These are phyloP conservation scores for Rhynchosporium secalis DNA, from an alignment of 2,329 filamentous ascomycete genomes.

Conservation along the genomic window DNA sequence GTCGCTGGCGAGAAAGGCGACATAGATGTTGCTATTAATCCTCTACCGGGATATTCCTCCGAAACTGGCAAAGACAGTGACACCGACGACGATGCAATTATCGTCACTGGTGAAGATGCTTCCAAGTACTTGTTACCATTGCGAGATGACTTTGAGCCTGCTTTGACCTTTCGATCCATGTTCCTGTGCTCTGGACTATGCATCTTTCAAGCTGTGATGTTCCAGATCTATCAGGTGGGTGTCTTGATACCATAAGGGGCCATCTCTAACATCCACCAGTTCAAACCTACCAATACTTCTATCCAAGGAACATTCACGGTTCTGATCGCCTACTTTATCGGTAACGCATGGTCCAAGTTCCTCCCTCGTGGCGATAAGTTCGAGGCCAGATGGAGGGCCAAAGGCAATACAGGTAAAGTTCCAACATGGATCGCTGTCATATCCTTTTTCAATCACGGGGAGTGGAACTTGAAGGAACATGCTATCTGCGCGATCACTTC, in stretches of 20 bases:
- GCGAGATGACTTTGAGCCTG: slow-evolving; percentile 53
- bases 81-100: slow-evolving; percentile 46
- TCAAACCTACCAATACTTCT: slow-evolving; percentile 51
- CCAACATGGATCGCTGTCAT: slow-evolving; percentile 46
- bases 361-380: slow-evolving; percentile 54
- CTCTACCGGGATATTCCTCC: slow-evolving; percentile 22
- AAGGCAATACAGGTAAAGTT: slow-evolving; percentile 44
- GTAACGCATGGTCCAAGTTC: slow-evolving; percentile 49
- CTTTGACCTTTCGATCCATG: slow-evolving; percentile 55
- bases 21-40: slow-evolving; percentile 31
- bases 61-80: slow-evolving; percentile 39
- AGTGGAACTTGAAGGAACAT: slow-evolving; percentile 58
- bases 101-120: slow-evolving; percentile 54
- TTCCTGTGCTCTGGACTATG: slow-evolving; percentile 51
- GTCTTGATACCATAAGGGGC: neutral
- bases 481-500: slow-evolving; percentile 55
- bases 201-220: slow-evolving; percentile 56
- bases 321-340: slow-evolving; percentile 56
- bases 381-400: slow-evolving; percentile 49
- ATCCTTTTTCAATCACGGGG: slow-evolving; percentile 52
- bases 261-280: slow-evolving; percentile 41
- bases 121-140: slow-evolving; percentile 50
- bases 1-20: slow-evolving; percentile 16
- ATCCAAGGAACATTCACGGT: slow-evolving; percentile 57
- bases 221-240: slow-evolving; percentile 54